Percentiles rank a stretch among this genome's conserved stretches.
Conservation (phyloP, 768 basidiomycete species). For the Hypholoma fasciculare region DNA sequence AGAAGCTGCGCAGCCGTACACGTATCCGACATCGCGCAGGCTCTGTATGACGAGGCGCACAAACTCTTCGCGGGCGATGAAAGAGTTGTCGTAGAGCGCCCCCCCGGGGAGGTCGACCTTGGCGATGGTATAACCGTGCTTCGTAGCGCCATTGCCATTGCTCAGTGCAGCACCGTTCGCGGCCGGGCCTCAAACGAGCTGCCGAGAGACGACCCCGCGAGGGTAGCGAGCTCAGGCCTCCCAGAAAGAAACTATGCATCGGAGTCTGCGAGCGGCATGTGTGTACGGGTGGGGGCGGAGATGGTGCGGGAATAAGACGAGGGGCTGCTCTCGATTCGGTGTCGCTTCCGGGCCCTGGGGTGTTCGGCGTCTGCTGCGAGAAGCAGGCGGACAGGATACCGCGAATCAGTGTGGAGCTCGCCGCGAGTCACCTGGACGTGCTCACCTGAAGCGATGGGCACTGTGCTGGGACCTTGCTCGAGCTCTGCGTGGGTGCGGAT, state of each 20-base stretch:
- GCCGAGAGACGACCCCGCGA: constrained; percentile 48
- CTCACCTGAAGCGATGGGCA: constrained; percentile 29
- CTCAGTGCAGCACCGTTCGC: constrained; percentile 32
- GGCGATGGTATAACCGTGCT: constrained; percentile 52
- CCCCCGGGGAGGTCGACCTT: constrained; percentile 72
- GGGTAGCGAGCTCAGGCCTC: constrained; percentile 41
- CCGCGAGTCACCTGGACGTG: neutral
- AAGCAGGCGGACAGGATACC: neutral
- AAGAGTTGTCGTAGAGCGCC: constrained; percentile 74
- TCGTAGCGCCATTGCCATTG: constrained; percentile 50
- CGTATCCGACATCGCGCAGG: constrained; percentile 83
- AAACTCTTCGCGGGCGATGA: constrained; percentile 87
- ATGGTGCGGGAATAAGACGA: constrained; percentile 27
- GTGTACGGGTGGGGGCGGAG: constrained; percentile 27
- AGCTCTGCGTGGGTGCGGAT: constrained; percentile 63
- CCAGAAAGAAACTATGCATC: constrained; percentile 45
- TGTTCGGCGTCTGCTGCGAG: constrained; percentile 48
- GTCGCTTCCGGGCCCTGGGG: constrained; percentile 67
- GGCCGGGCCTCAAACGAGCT: constrained; percentile 23
- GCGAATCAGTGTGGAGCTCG: neutral
- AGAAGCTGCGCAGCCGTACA: constrained; percentile 40
- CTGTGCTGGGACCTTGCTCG: constrained; percentile 47
- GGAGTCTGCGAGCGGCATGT: constrained; percentile 55
- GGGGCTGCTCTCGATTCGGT: constrained; percentile 51
- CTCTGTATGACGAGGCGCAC: constrained; percentile 88